Conservation (phyloP, 2,329 filamentous ascomycete genomes). For the Magnaporthiopsis rhizophila region DNA sequence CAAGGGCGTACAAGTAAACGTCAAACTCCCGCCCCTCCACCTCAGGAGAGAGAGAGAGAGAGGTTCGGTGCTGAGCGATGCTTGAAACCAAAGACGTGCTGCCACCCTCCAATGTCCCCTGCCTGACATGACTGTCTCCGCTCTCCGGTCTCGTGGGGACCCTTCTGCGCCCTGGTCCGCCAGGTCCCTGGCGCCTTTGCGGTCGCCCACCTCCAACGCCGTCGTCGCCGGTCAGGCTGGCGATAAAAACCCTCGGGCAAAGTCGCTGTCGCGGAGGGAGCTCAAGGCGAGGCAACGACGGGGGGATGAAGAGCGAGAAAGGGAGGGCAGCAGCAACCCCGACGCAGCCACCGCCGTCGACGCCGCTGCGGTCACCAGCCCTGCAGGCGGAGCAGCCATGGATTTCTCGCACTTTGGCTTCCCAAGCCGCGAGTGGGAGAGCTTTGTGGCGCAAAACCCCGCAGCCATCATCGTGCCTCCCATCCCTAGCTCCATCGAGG, state of each 20-base stretch:
- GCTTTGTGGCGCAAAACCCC: background rate
- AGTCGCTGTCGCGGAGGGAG: background rate
- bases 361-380: background rate
- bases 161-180: background rate
- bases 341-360: background rate
- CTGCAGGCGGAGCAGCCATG: background rate
- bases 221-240: background rate
- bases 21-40: background rate
- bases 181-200: background rate
- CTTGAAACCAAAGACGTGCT: background rate
- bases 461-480: slow-evolving; percentile 5
- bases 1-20: background rate
- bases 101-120: background rate
- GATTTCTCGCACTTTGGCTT: slow-evolving; percentile 3
- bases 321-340: background rate
- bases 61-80: background rate
- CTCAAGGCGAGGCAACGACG: background rate
- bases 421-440: slow-evolving; percentile 2
- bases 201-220: too few species aligned
- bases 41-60: background rate
- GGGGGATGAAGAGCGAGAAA: background rate
- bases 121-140: background rate
- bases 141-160: background rate
- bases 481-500: slow-evolving; percentile 1
- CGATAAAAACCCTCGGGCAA: background rate